Evolutionary conservation across 176 grass and related monocot species (phyloP).

Genomic region (maize (Zea mays)): Zm-B73-REFERENCE-NAM-5.0 NC_050096.1:151573001-151573500

Average conservation of each 20-base stretch:
- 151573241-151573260: neutral
- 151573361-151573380: neutral
- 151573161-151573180: neutral
- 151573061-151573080: neutral
- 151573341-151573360: neutral
- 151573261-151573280: neutral
- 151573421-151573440: neutral
- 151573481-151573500: neutral
- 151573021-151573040: neutral
- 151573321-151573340: neutral
- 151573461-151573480: neutral
- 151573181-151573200: neutral
- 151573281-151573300: neutral
- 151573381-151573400: neutral
- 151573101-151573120: neutral
- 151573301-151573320: neutral
- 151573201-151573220: neutral
- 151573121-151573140: neutral
- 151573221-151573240: neutral
- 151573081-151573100: neutral
- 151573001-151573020: neutral
- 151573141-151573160: too few relatives aligned
- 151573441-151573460: neutral
- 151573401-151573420: neutral
- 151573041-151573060: neutral